Percentiles rank a stretch among this genome's conserved stretches.
Conservation (phyloP, 805 yeast genomes). For the Ogataea neopini region DNA sequence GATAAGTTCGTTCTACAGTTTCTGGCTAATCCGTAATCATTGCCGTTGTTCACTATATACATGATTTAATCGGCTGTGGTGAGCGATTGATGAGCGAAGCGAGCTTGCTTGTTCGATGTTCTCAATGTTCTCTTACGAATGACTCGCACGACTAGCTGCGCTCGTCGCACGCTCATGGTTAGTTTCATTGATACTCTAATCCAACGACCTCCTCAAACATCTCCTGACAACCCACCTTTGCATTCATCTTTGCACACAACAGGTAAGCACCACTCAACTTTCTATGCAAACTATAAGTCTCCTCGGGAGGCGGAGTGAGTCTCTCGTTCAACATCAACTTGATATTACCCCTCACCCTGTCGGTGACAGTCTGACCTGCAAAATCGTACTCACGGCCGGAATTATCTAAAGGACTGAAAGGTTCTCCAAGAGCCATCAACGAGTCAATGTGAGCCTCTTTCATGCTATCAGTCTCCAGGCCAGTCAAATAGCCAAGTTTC, state of each 20-base stretch:
- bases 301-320: constrained; percentile 96
- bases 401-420: constrained; percentile 62
- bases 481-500: constrained; percentile 86
- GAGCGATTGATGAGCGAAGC: too few species aligned
- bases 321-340: constrained; percentile 89
- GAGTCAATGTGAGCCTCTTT: constrained; percentile 90
- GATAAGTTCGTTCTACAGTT: too few species aligned
- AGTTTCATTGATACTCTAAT: constrained; percentile 29
- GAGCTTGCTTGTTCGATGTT: background rate
- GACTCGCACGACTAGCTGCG: background rate
- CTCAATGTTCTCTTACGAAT: too few species aligned
- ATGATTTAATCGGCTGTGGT: too few species aligned
- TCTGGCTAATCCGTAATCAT: too few species aligned
- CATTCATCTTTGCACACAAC: constrained; percentile 81
- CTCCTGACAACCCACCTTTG: constrained; percentile 77
- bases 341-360: constrained; percentile 85
- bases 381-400: constrained; percentile 65
- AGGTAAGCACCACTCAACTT: constrained; percentile 93
- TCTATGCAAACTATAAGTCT: constrained; percentile 94
- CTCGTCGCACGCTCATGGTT: background rate
- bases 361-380: constrained; percentile 85
- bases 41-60: background rate
- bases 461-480: constrained; percentile 86
- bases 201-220: constrained; percentile 79
- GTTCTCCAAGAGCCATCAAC: constrained; percentile 88